These are phyloP conservation scores for Cynara cardunculus DNA, from an alignment of 129 eudicot species.

Conservation along the genomic window DNA sequence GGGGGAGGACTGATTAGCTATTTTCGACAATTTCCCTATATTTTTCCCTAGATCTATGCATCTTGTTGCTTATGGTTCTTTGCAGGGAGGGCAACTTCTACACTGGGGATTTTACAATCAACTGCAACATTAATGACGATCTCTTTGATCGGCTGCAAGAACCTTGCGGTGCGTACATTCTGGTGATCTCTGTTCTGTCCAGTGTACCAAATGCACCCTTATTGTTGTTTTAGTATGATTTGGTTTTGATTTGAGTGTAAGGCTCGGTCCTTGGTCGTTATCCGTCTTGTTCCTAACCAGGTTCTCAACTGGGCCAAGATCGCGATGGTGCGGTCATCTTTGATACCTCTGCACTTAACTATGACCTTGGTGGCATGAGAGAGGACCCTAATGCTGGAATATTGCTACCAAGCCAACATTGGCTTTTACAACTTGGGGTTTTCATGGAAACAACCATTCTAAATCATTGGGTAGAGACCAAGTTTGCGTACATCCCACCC, in stretches of 20 bases:
- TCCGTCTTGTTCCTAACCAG: neutral
- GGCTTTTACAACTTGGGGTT: neutral
- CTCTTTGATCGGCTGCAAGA: neutral
- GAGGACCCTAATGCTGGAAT: slow-evolving; percentile 41
- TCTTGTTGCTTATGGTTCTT: slow-evolving; percentile 7
- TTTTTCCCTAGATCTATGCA: neutral
- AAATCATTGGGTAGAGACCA: neutral
- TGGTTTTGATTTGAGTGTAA: too few species aligned
- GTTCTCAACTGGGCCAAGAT: neutral
- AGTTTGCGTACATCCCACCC: neutral
- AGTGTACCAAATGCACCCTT: too few species aligned
- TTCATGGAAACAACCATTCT: neutral
- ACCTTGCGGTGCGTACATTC: neutral
- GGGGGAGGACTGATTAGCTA: neutral
- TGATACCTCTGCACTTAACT: slow-evolving; percentile 42
- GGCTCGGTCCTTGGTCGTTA: neutral
- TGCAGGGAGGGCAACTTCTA: neutral
- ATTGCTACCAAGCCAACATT: slow-evolving; percentile 43
- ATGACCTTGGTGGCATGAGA: slow-evolving; percentile 45
- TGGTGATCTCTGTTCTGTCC: too few species aligned
- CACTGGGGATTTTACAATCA: neutral
- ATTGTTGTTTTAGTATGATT: too few species aligned
- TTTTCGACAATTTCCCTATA: neutral
- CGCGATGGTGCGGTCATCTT: slow-evolving; percentile 34
- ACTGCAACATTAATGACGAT: neutral